phyloP scores from a whole-genome alignment of 495 filamentous ascomycete species.

The Chaetomium tenue region DNA sequence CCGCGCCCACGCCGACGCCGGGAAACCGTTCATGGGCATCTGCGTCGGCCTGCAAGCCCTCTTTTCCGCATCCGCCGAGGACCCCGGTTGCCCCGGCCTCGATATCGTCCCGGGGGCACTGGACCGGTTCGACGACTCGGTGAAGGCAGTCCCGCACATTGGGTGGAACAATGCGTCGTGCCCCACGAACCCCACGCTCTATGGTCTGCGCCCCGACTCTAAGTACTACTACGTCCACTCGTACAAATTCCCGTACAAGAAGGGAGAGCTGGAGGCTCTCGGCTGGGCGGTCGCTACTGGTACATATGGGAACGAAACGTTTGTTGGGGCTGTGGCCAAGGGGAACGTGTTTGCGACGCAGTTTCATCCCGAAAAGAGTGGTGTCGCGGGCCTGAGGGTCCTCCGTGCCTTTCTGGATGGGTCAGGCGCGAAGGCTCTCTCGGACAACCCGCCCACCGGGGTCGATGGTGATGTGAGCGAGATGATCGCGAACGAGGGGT shows the following conservation, averaged over 20 bases:
- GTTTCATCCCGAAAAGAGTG: conserved; percentile 97
- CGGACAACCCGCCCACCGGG: conserved; percentile 22
- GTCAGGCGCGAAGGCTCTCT: conserved; percentile 48
- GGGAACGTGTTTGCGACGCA: conserved; percentile 87
- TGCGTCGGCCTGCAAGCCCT: conserved; percentile 92
- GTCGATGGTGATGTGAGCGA: conserved; percentile 6
- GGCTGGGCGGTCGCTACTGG: conserved; percentile 90
- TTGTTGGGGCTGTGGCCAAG: conserved; percentile 84
- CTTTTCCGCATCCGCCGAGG: conserved; percentile 80
- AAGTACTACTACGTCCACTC: conserved; percentile 99
- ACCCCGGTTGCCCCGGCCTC: conserved; percentile 65
- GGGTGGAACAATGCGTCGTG: conserved; percentile 87
- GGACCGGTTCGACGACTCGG: conserved; percentile 67
- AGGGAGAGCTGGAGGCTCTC: conserved; percentile 66
- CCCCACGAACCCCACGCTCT: conserved; percentile 55
- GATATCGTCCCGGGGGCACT: conserved; percentile 69
- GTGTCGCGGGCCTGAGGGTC: conserved; percentile 78
- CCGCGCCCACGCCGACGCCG: conserved; percentile 71
- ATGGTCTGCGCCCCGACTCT: conserved; percentile 70
- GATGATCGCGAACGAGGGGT: conserved; percentile 51
- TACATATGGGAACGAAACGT: conserved; percentile 82
- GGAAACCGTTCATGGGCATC: conserved; percentile 97
- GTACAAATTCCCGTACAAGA: conserved; percentile 75
- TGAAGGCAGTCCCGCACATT: conserved; percentile 94
- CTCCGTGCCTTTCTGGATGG: conserved; percentile 82